Conservation (phyloP, 345 rosid species). For the Eutrema yunnanense region DNA sequence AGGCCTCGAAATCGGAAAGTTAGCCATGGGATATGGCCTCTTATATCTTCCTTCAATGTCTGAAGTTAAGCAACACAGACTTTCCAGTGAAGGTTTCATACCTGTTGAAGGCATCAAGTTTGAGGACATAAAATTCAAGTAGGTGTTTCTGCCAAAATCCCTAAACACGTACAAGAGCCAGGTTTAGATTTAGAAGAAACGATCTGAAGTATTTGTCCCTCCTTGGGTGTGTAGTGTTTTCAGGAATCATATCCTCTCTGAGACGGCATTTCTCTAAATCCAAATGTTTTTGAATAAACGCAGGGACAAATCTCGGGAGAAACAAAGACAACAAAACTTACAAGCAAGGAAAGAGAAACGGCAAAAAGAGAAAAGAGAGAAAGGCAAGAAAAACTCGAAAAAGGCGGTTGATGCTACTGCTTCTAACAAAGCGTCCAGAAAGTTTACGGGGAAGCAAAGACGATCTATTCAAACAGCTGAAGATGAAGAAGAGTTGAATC, state of each 20-base stretch:
- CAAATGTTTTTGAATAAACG: slow-evolving; percentile 9
- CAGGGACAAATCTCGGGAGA: slow-evolving; percentile 88
- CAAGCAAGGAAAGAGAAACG: slow-evolving; percentile 50
- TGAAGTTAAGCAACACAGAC: too few species aligned
- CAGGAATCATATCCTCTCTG: background rate
- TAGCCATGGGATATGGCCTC: too few species aligned
- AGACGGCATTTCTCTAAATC: background rate
- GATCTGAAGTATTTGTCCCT: background rate
- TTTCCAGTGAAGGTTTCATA: too few species aligned
- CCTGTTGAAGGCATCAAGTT: slow-evolving; percentile 8
- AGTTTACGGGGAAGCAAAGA: slow-evolving; percentile 82
- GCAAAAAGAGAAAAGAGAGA: slow-evolving; percentile 40
- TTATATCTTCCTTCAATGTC: too few species aligned
- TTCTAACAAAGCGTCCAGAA: slow-evolving; percentile 27
- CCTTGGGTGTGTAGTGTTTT: too few species aligned
- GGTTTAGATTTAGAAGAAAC: background rate
- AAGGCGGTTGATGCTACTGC: slow-evolving; percentile 16
- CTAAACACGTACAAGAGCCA: background rate
- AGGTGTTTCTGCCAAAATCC: background rate
- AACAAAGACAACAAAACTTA: slow-evolving; percentile 68
- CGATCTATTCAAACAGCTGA: slow-evolving; percentile 67
- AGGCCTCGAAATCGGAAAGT: too few species aligned
- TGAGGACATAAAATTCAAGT: slow-evolving; percentile 78
- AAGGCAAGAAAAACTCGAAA: slow-evolving; percentile 35
- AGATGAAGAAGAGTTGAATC: slow-evolving; percentile 68